phyloP scores from a whole-genome alignment of 495 filamentous ascomycete genomes.

The Penicillium coprophilum region DNA sequence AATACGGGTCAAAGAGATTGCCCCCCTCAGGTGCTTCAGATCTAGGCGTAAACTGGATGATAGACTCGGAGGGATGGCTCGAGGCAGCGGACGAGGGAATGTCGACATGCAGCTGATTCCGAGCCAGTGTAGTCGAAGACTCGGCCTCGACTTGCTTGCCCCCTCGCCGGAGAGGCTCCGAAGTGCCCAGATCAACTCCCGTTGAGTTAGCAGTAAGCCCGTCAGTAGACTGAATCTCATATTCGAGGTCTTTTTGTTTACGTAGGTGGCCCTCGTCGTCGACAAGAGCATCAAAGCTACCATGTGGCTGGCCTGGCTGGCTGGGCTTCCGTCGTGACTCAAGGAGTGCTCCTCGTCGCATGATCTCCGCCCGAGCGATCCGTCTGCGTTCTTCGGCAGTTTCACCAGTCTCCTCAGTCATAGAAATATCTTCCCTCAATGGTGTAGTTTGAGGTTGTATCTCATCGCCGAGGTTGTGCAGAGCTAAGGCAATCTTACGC shows the following conservation, averaged over 20 bases:
- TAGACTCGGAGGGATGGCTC: slow-evolving; percentile 39
- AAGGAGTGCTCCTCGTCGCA: slow-evolving; percentile 56
- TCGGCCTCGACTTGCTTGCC: slow-evolving; percentile 45
- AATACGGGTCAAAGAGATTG: slow-evolving; percentile 26
- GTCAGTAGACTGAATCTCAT: slow-evolving; percentile 2
- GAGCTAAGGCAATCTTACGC: slow-evolving; percentile 72
- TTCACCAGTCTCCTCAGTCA: slow-evolving; percentile 56
- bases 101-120: slow-evolving; percentile 27
- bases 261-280: slow-evolving; percentile 52
- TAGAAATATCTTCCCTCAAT: slow-evolving; percentile 47
- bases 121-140: slow-evolving; percentile 7
- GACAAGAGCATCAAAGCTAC: slow-evolving; percentile 55
- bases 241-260: slow-evolving; percentile 8
- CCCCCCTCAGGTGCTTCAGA: slow-evolving; percentile 38
- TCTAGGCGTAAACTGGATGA: slow-evolving; percentile 49
- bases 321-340: slow-evolving; percentile 37
- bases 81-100: slow-evolving; percentile 39
- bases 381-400: slow-evolving; percentile 70
- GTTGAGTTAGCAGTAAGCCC: slow-evolving; percentile 41
- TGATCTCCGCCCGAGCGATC: slow-evolving; percentile 68
- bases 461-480: slow-evolving; percentile 76
- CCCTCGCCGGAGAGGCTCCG: slow-evolving; percentile 62
- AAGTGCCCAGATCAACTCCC: slow-evolving; percentile 43
- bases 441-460: slow-evolving; percentile 54
- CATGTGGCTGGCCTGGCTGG: slow-evolving; percentile 26